Conservation (phyloP, 108 stramenopile genomes). For the Epithemia pelagica region DNA sequence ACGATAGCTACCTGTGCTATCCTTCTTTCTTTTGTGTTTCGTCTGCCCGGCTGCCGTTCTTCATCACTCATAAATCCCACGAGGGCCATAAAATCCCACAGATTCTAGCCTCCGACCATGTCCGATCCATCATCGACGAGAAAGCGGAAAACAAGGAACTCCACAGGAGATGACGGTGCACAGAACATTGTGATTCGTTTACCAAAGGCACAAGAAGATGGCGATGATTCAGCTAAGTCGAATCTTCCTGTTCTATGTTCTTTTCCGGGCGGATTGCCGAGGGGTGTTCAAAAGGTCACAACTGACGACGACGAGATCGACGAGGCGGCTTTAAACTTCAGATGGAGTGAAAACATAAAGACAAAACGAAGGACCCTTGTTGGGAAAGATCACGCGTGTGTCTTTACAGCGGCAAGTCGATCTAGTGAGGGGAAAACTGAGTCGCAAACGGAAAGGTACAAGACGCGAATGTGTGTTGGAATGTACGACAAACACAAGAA, state of each 20-base stretch:
- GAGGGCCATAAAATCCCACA: too few species aligned
- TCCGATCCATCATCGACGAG: not conserved
- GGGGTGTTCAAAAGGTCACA: not conserved
- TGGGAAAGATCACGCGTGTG: not conserved
- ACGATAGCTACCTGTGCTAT: too few species aligned
- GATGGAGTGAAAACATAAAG: not conserved
- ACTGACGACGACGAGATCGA: not conserved
- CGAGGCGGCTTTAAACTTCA: not conserved
- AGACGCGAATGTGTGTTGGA: constrained; percentile 60
- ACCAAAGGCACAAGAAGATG: not conserved
- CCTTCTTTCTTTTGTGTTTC: too few species aligned
- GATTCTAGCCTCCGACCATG: too few species aligned
- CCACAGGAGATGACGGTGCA: not conserved
- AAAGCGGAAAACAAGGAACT: not conserved
- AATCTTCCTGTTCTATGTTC: not conserved
- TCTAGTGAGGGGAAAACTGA: too few species aligned
- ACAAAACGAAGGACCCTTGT: not conserved
- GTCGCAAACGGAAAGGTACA: too few species aligned
- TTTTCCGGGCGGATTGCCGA: constrained; percentile 2
- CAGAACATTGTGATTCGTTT: not conserved
- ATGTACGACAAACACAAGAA: constrained; percentile 49
- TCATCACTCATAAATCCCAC: too few species aligned
- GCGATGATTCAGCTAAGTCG: not conserved
- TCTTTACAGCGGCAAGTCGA: not conserved
- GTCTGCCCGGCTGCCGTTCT: too few species aligned